phyloP scores from a whole-genome alignment of 495 filamentous ascomycete genomes.

The Xylaria longipes region DNA sequence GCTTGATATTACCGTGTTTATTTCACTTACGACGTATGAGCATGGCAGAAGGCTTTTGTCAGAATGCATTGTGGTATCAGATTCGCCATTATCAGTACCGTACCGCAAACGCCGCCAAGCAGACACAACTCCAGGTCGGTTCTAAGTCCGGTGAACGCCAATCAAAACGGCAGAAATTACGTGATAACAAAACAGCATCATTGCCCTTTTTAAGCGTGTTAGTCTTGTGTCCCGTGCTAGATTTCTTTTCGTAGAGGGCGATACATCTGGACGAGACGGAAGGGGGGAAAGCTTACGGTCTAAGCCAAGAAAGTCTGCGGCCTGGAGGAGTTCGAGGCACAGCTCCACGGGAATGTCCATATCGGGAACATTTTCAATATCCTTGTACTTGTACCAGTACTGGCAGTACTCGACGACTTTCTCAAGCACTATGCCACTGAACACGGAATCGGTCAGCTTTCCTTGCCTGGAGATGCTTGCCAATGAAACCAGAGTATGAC shows the following conservation, averaged over 20 bases:
- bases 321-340: slow-evolving; percentile 81
- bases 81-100: neutral
- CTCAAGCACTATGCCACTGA: slow-evolving; percentile 81
- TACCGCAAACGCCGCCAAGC: slow-evolving; percentile 12
- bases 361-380: slow-evolving; percentile 80
- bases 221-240: neutral
- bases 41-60: neutral
- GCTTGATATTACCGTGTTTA: slow-evolving; percentile 16
- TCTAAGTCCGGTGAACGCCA: slow-evolving; percentile 1
- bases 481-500: neutral
- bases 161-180: neutral
- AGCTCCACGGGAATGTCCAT: slow-evolving; percentile 83
- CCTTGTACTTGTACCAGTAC: slow-evolving; percentile 82
- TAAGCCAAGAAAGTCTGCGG: slow-evolving; percentile 70
- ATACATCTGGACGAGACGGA: neutral
- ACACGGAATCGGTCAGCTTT: slow-evolving; percentile 23
- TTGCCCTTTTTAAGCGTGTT: neutral
- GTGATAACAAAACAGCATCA: neutral
- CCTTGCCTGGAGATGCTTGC: neutral
- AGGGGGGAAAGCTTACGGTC: slow-evolving; percentile 40
- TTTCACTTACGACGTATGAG: neutral
- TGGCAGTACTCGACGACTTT: slow-evolving; percentile 92
- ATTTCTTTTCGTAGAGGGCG: neutral
- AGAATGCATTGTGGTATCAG: slow-evolving; percentile 13
- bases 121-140: neutral